Base-by-base conservation (phyloP, 208 protist genomes). In the Blastocrithidia nonstop region DNA sequence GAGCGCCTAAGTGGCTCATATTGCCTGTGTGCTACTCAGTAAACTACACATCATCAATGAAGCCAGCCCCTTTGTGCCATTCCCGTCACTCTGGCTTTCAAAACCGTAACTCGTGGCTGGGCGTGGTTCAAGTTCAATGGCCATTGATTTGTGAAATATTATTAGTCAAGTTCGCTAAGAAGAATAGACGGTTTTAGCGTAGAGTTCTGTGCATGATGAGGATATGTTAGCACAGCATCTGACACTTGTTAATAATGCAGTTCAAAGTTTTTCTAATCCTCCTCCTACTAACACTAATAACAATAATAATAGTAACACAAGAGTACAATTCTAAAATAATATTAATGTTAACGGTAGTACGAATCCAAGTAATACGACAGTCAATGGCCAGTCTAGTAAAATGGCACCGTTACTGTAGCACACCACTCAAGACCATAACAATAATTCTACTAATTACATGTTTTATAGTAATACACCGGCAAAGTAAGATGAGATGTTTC, bases 1-100 rank as follows among this genome's bases (percentile, higher is more conserved):
- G 51, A 57, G 61, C 27, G 82, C 82, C 52, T 73, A 68, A n/a
- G 75, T 88, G 8, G 75, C 75, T 31, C 63, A 83, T 51, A 32
- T 68, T 1, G 77, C 74, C 36, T 71, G 61, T 37, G 51, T 44
- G 28, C 57, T 88, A 25, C 69, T 91, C 17, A 29, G 41, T 15
- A 76, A 78, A 27, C 52, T 91, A 6, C 67, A 88, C 66, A 50
- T 61, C 8, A 61, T 91, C 25, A 63, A 84, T 50, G 74, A 87
- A 58, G 57, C 66, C 20, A 57, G 60, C 23, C 39, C 60, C 0
- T 84, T 90, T 52, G 60, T 75, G 36, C 23, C 59, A 16, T 31
- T 50, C 13, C 35, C 60, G 6, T 72, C 57, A 24, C 45, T 80
- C 26, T 89, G 80, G 80, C 58, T 89, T 21, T 65, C 69, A 21